These are phyloP conservation scores for Backusella luteola DNA, from an alignment of 192 early-diverging fungal genomes.

Conservation along the genomic window DNA sequence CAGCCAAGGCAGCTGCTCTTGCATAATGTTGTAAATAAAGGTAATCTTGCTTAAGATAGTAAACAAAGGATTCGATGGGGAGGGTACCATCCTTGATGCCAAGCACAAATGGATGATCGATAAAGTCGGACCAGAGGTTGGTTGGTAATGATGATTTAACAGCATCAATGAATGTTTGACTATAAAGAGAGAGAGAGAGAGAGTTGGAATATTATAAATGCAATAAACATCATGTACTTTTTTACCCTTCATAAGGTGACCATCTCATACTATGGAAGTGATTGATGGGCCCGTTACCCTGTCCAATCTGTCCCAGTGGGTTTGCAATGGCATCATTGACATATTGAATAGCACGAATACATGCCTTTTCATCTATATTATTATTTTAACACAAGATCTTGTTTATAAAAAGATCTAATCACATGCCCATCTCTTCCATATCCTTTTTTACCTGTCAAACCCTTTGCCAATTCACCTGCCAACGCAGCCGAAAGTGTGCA, in stretches of 20 bases:
- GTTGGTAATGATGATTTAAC: conserved; percentile 24
- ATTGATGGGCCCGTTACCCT: conserved; percentile 74
- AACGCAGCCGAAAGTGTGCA: conserved; percentile 86
- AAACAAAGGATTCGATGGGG: conserved; percentile 62
- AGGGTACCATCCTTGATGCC: conserved; percentile 75
- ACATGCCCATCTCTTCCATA: neutral
- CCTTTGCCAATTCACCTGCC: conserved; percentile 64
- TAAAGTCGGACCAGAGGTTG: conserved; percentile 61
- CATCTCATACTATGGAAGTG: conserved; percentile 59
- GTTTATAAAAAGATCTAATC: neutral
- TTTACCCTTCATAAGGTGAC: conserved; percentile 44
- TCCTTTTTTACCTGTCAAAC: conserved; percentile 38
- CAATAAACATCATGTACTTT: no score
- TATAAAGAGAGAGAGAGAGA: conserved; percentile 2
- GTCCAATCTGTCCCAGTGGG: conserved; percentile 55
- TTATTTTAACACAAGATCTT: neutral
- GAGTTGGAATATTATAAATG: no score
- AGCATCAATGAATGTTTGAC: conserved; percentile 23
- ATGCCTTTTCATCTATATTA: conserved; percentile 49
- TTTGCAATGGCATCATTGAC: conserved; percentile 64
- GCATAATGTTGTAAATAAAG: conserved; percentile 80
- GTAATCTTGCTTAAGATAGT: conserved; percentile 87
- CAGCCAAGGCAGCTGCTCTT: conserved; percentile 69
- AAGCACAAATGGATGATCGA: conserved; percentile 72
- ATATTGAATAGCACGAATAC: conserved; percentile 56